phyloP scores from a whole-genome alignment of 2,329 filamentous ascomycete species.

The Plectosphaerella cucumerina region DNA sequence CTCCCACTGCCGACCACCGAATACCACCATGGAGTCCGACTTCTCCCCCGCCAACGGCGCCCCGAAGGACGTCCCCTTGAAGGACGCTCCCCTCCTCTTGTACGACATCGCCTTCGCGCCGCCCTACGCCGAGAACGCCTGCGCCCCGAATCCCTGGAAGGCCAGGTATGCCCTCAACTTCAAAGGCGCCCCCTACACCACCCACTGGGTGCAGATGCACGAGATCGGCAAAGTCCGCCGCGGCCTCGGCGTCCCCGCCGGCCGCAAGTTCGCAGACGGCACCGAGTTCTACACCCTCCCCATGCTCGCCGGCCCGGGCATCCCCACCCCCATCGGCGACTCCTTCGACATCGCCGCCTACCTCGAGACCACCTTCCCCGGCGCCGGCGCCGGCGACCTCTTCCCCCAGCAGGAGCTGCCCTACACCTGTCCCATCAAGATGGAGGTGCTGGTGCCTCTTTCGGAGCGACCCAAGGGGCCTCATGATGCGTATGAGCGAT shows the following conservation, averaged over 20 bases:
- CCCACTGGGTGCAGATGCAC: slow-evolving; percentile 46
- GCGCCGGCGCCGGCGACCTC: slow-evolving; percentile 37
- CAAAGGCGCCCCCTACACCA: slow-evolving; percentile 29
- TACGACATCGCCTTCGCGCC: slow-evolving; percentile 37
- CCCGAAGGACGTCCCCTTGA: too few species aligned
- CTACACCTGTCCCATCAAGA: slow-evolving; percentile 26
- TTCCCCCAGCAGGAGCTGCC: slow-evolving; percentile 41
- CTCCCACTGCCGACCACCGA: too few species aligned
- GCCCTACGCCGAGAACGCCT: slow-evolving; percentile 19
- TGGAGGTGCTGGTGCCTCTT: slow-evolving; percentile 25
- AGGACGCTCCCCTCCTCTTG: slow-evolving; percentile 21
- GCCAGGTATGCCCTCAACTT: slow-evolving; percentile 35
- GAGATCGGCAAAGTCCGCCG: slow-evolving; percentile 46
- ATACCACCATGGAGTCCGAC: too few species aligned
- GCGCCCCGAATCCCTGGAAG: slow-evolving; percentile 28
- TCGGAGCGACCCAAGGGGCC: slow-evolving; percentile 22
- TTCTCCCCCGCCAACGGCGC: too few species aligned
- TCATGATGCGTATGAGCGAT: slow-evolving; percentile 36
- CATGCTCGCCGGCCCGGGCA: slow-evolving; percentile 43
- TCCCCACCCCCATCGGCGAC: slow-evolving; percentile 46
- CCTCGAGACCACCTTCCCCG: slow-evolving; percentile 48
- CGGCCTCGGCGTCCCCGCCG: slow-evolving; percentile 39
- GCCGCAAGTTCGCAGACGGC: slow-evolving; percentile 52
- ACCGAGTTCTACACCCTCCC: slow-evolving; percentile 58
- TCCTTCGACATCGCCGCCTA: slow-evolving; percentile 63